Evolutionary conservation across 2,329 filamentous ascomycete species (phyloP).

Genomic region (Claviceps sp.): DNA sequence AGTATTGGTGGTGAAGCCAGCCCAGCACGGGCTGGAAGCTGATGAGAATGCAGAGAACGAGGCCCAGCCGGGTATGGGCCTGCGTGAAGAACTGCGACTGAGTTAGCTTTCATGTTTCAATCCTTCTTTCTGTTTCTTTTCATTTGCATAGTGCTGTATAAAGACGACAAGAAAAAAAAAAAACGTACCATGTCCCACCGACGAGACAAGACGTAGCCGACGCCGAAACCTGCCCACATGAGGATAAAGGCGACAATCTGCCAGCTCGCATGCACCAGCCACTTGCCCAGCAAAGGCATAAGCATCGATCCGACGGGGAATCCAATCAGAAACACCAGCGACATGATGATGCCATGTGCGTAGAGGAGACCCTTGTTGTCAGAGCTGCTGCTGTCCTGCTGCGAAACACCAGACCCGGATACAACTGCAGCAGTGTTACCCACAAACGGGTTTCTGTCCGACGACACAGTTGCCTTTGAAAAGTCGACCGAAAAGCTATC

Average conservation of each 20-base stretch:
- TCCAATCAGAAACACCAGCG: conserved; percentile 41
- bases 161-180: background rate
- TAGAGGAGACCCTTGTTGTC: conserved; percentile 18
- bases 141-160: background rate
- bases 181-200: conserved; percentile 28
- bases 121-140: background rate
- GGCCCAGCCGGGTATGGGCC: conserved; percentile 43
- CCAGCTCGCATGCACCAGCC: conserved; percentile 41
- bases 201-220: conserved; percentile 37
- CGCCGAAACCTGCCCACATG: conserved; percentile 47
- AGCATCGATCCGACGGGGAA: conserved; percentile 48
- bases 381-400: conserved; percentile 8
- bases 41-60: conserved; percentile 39
- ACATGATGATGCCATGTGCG: conserved; percentile 48
- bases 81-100: conserved; percentile 35
- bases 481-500: conserved; percentile 35
- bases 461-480: conserved; percentile 28
- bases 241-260: conserved; percentile 40
- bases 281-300: conserved; percentile 45
- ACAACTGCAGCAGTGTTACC: background rate
- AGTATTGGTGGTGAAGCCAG: conserved; percentile 42
- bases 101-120: background rate
- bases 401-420: background rate
- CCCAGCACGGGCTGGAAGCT: conserved; percentile 46
- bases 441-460: conserved; percentile 40